Evolutionary conservation across 2,329 filamentous ascomycete species (phyloP), one percentile per base, ranked within the genome.

Genomic region (Ascochyta koolunga): DNA sequence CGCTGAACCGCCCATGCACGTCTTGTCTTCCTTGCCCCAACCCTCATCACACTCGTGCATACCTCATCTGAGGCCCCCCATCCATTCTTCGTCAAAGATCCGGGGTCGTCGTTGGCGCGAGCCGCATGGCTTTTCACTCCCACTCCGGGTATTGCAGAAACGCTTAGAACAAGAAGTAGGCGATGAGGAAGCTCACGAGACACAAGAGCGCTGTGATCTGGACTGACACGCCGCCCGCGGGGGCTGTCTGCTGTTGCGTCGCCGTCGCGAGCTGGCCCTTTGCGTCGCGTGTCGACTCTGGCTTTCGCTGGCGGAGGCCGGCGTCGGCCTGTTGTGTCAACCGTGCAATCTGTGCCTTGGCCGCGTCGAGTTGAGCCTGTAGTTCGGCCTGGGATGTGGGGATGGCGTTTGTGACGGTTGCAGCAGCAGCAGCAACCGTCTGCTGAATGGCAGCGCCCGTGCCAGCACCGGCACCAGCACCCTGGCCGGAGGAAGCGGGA

Each of bases 91-190:
- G 35, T 55, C 45, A 42, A 50, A 59, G 60, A 66, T 68, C 55
- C 58, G 61, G 63, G 54, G 56, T 58, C 54, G 58, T 58, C 42
- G 22, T 54, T 62, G 60, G 60, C 64, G 58, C 61, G 61, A 54
- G 37, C 22, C 41, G 50, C 54, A 60, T 55, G 38, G 54, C 43
- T 43, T 60, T 66, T 64, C 52, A 56, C 52, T 59, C 43, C 37
- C 43, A 49, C 48, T 56, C 44, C 56, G 58, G 58, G 54, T 63
- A 61, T 54, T 62, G 60, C 58, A 57, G 51, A 60, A 60, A 45
- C 53, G 54, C 58, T 82, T 87, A 99, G 78, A 99, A 99, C 81
- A 99, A 92, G 76, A 98, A 86, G 78, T 97, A 99, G 50, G 92
- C 95, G 66, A 98, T 84, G 71, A 99, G 78, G 80, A 99, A 99